Conservation (phyloP, 1,284 basidiomycete genomes). For the Trichosporon ovoides region DNA sequence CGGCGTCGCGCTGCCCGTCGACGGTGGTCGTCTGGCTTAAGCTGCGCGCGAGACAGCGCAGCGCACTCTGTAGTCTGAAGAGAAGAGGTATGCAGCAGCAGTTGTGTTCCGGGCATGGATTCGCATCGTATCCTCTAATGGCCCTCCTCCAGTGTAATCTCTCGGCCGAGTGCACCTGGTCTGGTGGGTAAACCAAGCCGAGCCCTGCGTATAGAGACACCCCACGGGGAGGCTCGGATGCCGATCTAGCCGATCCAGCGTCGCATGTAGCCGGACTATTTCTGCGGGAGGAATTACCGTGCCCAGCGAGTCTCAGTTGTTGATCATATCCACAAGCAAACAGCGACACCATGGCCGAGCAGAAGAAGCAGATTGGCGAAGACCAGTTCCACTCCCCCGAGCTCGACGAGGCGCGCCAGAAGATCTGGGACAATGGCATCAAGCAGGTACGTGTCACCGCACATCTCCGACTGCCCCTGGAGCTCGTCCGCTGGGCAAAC, state of each 20-base stretch:
- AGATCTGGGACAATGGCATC: conserved; percentile 18
- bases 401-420: conserved; percentile 15
- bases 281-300: not conserved
- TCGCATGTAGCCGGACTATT: not conserved
- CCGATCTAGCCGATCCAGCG: no score
- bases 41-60: not conserved
- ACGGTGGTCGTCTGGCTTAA: conserved; percentile 19
- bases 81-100: not conserved
- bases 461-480: not conserved
- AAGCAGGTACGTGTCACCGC: conserved; percentile 11
- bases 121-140: no score
- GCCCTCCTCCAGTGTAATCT: no score
- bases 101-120: no score
- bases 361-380: conserved; percentile 2
- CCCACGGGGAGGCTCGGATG: no score
- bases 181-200: no score
- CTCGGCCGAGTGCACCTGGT: no score
- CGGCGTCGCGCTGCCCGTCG: conserved; percentile 21
- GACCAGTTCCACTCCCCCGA: conserved; percentile 3
- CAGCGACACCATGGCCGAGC: conserved; percentile 3
- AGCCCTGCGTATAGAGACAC: no score
- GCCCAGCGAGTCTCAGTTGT: not conserved
- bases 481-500: not conserved
- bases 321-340: not conserved
- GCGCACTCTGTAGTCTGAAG: not conserved